Evolutionary conservation across 441 rosid species (phyloP), one percentile per base, ranked within the genome.

Genomic region (Euphorbia corollata): DNA sequence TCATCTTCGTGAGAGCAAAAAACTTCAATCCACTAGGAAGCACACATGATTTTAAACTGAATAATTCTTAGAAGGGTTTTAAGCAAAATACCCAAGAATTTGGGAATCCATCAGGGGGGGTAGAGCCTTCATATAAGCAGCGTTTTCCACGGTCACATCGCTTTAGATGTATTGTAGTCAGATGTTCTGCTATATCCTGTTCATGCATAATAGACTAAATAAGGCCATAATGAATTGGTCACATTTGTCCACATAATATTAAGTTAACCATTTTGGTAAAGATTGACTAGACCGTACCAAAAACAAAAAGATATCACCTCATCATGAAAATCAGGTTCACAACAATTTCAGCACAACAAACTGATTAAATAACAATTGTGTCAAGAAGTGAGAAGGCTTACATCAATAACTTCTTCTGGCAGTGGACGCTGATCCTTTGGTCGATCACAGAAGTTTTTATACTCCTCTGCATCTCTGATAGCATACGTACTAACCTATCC

Each of bases 381-480:
- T 68, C 13, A 32, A 45, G 68, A 68, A 75, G 47, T 41, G 47
- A 41, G 47, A 41, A 41, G 65, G 69, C 93, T 84, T 82, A 88
- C 98, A 78, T 90, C 86, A 38, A 90, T 86, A 73, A 87, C 89
- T 85, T 91, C 97, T 59, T 88, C 96, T 22, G 97, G 91, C 57
- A 80, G 81, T 0, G 89, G 97, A 6, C 93, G 88, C 75, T 91
- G 97, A 61, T 87, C 93, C 78, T 73, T 91, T 4, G 90, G 71
- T 2, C 91, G 86, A 75, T 91, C 96, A 67, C 96, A 91, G 77
- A 87, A 91, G 51, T 88, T 91, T 76, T 77, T 92, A 69, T 90
- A 90, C 78, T 92, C 97, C 59, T 88, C 97, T 36, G 85, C 87
- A 68, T 92, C 97, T 78, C 97, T 86, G 67, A 90, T 86, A 12